phyloP scores from a whole-genome alignment of 2,329 filamentous ascomycete genomes.

The Calonectria montana region DNA sequence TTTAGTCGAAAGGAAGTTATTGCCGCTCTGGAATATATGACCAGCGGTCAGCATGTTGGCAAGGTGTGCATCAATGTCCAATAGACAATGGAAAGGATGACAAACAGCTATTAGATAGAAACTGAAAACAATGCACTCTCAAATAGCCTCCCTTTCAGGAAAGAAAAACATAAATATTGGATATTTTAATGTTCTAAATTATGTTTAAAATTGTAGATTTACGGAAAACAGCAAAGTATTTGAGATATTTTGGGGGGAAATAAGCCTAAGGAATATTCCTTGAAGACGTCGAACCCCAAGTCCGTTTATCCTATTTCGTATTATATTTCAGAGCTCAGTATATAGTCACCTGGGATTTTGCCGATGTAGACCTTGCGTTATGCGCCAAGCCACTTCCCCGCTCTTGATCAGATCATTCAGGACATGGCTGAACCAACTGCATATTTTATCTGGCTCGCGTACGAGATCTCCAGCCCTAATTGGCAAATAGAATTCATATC shows the following conservation, averaged over 20 bases:
- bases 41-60: constrained; percentile 18
- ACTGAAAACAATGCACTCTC: no score
- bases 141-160: no score
- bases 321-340: background rate
- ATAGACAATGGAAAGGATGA: background rate
- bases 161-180: no score
- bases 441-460: background rate
- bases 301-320: no score
- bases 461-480: background rate
- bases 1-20: constrained; percentile 17
- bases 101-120: background rate
- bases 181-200: no score
- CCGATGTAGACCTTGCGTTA: background rate
- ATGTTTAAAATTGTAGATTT: no score
- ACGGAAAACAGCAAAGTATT: no score
- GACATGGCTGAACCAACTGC: background rate
- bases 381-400: background rate
- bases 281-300: no score
- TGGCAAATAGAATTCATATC: background rate
- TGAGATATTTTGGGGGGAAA: no score
- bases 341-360: background rate
- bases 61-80: constrained; percentile 21
- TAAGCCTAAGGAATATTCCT: no score
- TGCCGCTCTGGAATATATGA: constrained; percentile 13
- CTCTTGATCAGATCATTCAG: constrained; percentile 2